Evolutionary conservation across 495 filamentous ascomycete species (phyloP).

Genomic region (Amniculicola lignicola): DNA sequence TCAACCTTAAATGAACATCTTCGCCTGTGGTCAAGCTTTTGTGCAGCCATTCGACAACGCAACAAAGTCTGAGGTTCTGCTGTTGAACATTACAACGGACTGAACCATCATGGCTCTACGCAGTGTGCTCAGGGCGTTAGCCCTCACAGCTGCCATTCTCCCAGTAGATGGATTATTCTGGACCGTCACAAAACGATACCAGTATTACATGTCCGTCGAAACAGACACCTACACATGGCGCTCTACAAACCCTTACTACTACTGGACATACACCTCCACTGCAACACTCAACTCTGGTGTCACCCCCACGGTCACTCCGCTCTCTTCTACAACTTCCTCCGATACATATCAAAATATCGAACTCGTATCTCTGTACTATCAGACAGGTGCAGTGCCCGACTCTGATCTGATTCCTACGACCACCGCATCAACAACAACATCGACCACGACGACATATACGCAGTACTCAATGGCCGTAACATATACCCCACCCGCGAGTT

Average conservation of each 20-base stretch:
- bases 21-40: too few relatives aligned
- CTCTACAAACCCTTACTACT: not conserved
- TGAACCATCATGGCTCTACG: too few relatives aligned
- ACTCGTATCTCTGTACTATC: conserved; percentile 1
- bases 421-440: not conserved
- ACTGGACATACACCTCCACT: not conserved
- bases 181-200: not conserved
- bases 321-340: not conserved
- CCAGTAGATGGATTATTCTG: conserved; percentile 1
- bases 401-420: not conserved
- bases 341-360: not conserved
- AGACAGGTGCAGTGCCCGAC: not conserved
- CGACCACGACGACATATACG: not conserved
- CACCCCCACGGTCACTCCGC: not conserved
- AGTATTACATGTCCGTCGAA: not conserved
- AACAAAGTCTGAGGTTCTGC: too few relatives aligned
- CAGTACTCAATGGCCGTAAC: conserved; percentile 5
- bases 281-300: not conserved
- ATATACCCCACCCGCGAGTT: conserved; percentile 10
- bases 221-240: too few relatives aligned
- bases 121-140: too few relatives aligned
- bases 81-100: too few relatives aligned
- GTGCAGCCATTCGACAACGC: too few relatives aligned
- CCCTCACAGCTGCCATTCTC: too few relatives aligned
- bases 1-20: too few relatives aligned